Percentiles rank a stretch among this genome's conserved stretches.
Conservation (phyloP, 2,329 filamentous ascomycete species). For the Fusarium succisae region DNA sequence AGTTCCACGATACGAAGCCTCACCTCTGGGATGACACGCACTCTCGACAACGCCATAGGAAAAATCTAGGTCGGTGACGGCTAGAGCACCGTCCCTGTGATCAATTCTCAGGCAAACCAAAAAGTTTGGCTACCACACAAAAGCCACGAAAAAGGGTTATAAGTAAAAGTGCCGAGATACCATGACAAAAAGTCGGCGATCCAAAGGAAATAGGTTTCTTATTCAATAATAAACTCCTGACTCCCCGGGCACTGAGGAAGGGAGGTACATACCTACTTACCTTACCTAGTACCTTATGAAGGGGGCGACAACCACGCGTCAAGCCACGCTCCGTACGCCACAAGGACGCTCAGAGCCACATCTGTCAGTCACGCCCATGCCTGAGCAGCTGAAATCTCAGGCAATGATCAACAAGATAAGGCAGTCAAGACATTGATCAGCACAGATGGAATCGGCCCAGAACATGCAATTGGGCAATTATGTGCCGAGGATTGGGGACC, state of each 20-base stretch:
- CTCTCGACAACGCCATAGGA: background rate
- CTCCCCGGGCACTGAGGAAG: background rate
- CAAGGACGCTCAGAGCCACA: background rate
- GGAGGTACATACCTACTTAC: background rate
- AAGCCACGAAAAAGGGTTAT: background rate
- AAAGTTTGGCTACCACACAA: background rate
- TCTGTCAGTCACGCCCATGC: background rate
- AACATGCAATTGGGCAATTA: slow-evolving; percentile 1
- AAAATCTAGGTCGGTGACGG: background rate
- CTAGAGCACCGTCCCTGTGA: background rate
- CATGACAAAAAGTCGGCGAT: background rate
- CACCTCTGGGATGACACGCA: background rate
- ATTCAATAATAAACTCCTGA: background rate
- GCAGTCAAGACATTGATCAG: background rate
- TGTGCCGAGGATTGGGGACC: slow-evolving; percentile 10
- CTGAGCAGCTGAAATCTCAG: background rate
- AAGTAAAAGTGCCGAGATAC: background rate
- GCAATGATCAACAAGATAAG: slow-evolving; percentile 33
- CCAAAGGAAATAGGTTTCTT: background rate
- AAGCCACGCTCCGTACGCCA: slow-evolving; percentile 27
- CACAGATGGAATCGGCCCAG: background rate
- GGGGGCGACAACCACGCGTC: slow-evolving; percentile 31
- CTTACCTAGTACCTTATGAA: background rate
- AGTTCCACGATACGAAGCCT: background rate
- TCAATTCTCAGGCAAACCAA: background rate